Evolutionary conservation across 2,329 filamentous ascomycete genomes (phyloP).

Genomic region (Pyrenochaeta sp.): DNA sequence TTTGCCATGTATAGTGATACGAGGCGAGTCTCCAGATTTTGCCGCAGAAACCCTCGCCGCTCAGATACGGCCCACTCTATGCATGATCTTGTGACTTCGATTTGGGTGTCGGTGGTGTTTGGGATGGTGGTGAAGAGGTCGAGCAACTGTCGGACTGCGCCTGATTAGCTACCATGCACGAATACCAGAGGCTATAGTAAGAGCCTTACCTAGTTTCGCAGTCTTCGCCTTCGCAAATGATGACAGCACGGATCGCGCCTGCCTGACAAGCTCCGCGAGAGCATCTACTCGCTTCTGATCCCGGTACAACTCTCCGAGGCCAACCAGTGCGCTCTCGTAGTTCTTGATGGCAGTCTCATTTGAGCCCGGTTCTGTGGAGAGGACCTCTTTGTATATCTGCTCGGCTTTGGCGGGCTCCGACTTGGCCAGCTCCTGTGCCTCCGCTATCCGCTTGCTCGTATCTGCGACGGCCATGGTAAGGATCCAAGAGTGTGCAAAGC

Average conservation of each 20-base stretch:
- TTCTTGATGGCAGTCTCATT: constrained; percentile 88
- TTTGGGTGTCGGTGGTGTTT: constrained; percentile 92
- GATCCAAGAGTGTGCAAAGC: no score
- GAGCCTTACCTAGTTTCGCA: constrained; percentile 83
- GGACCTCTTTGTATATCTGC: constrained; percentile 85
- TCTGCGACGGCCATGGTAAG: constrained; percentile 50
- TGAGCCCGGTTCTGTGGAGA: constrained; percentile 82
- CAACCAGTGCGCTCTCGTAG: constrained; percentile 88
- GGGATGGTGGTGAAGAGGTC: constrained; percentile 95
- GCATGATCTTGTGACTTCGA: constrained; percentile 95
- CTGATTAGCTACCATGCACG: constrained; percentile 7
- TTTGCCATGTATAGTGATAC: constrained; percentile 96
- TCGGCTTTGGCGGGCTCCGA: constrained; percentile 84
- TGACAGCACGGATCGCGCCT: constrained; percentile 88
- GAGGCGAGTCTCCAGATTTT: constrained; percentile 96
- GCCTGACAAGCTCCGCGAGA: constrained; percentile 86
- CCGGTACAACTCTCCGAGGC: constrained; percentile 89
- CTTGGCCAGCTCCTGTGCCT: constrained; percentile 85
- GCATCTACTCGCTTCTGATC: constrained; percentile 85
- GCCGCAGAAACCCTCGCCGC: constrained; percentile 92
- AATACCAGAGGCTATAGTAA: no score
- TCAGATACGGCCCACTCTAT: constrained; percentile 99
- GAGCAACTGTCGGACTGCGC: constrained; percentile 88
- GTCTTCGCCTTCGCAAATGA: constrained; percentile 99
- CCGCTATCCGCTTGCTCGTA: constrained; percentile 74